Conservation (phyloP, 805 yeast genomes). For the Wickerhamiella shivajii region DNA sequence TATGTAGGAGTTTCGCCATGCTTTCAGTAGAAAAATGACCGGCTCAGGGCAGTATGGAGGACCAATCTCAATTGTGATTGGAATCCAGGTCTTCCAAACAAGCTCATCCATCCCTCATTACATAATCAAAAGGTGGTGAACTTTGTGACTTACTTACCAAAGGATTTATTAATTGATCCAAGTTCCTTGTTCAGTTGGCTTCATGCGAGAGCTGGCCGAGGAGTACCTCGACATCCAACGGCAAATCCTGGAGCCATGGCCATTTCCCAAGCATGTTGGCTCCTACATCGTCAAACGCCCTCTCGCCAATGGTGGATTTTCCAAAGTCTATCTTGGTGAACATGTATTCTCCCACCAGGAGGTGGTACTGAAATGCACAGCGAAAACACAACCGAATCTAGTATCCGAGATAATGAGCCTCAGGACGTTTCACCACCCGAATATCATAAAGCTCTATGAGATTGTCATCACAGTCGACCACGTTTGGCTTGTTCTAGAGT, state of each 20-base stretch:
- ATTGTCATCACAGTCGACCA: slow-evolving; percentile 63
- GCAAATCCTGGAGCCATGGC: slow-evolving; percentile 8
- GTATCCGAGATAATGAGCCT: slow-evolving; percentile 86
- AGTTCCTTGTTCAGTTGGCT: background rate
- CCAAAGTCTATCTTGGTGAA: slow-evolving; percentile 73
- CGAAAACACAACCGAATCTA: slow-evolving; percentile 68
- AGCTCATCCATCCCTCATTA: background rate
- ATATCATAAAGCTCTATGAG: slow-evolving; percentile 75
- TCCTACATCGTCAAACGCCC: slow-evolving; percentile 58
- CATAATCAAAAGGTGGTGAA: too few relatives aligned
- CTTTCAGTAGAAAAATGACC: slow-evolving; percentile 2
- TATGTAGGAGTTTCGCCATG: slow-evolving; percentile 1
- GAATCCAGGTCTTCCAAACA: slow-evolving; percentile 9
- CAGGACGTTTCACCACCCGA: slow-evolving; percentile 66
- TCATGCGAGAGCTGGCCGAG: slow-evolving; percentile 3
- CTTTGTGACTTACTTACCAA: background rate
- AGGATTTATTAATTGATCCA: too few relatives aligned
- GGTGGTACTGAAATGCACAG: slow-evolving; percentile 66
- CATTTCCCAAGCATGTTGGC: slow-evolving; percentile 47
- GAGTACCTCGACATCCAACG: slow-evolving; percentile 10
- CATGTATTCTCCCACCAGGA: slow-evolving; percentile 62
- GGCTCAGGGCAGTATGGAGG: slow-evolving; percentile 5
- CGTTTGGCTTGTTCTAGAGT: slow-evolving; percentile 82
- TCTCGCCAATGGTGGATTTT: slow-evolving; percentile 82
- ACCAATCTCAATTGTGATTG: slow-evolving; percentile 6